phyloP scores from a whole-genome alignment of 1,139 yeast species.

The Hansenula lynferdii region DNA sequence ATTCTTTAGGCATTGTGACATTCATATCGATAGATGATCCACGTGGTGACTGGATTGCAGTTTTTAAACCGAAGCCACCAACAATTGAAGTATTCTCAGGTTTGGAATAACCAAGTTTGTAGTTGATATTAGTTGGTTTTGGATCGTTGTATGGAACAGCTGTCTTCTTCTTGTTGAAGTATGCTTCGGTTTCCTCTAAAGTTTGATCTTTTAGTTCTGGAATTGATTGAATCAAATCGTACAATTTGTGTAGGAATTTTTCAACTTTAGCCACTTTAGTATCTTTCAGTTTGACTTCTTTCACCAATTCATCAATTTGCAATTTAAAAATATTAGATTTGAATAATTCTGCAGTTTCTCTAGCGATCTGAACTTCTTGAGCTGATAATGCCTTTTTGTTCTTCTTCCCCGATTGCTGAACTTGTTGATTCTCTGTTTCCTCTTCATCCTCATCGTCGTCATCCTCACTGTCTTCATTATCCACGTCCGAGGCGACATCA shows the following conservation, averaged over 20 bases:
- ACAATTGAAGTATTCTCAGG: slow-evolving; percentile 77
- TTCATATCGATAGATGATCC: slow-evolving; percentile 73
- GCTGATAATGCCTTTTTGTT: slow-evolving; percentile 42
- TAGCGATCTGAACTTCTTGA: slow-evolving; percentile 84
- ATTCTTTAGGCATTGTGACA: slow-evolving; percentile 69
- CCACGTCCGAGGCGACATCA: neutral
- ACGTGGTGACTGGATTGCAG: slow-evolving; percentile 59
- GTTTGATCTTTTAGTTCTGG: slow-evolving; percentile 50
- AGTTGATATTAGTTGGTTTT: slow-evolving; percentile 65
- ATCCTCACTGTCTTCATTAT: slow-evolving; percentile 11
- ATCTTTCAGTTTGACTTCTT: slow-evolving; percentile 73
- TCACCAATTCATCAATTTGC: slow-evolving; percentile 85
- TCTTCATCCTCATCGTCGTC: slow-evolving; percentile 3
- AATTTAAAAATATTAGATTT: slow-evolving; percentile 91
- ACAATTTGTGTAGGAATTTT: slow-evolving; percentile 70
- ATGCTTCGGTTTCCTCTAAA: slow-evolving; percentile 47
- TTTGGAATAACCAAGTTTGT: slow-evolving; percentile 61
- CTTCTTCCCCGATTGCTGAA: slow-evolving; percentile 7
- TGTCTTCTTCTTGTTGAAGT: slow-evolving; percentile 45
- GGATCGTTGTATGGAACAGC: slow-evolving; percentile 89
- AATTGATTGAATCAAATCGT: slow-evolving; percentile 60
- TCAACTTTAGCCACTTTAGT: slow-evolving; percentile 63
- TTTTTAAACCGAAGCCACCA: slow-evolving; percentile 86
- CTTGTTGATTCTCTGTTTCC: slow-evolving; percentile 7
- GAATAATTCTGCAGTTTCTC: slow-evolving; percentile 92